These are phyloP conservation scores for Diaporthe sp. DNA, from an alignment of 2,329 filamentous ascomycete genomes.

Conservation along the genomic window DNA sequence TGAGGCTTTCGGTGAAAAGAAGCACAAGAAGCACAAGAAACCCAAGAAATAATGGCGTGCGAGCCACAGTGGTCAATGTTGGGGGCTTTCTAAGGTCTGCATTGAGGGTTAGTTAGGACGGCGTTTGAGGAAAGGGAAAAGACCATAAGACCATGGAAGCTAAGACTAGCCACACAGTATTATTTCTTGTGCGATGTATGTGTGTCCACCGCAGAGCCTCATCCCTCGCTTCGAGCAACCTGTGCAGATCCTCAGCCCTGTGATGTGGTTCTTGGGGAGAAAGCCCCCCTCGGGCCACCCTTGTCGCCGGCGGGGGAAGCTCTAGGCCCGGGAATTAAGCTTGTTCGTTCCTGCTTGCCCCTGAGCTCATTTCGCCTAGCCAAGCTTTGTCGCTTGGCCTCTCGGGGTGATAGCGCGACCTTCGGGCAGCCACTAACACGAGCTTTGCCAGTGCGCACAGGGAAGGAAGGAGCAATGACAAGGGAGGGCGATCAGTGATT, in stretches of 20 bases:
- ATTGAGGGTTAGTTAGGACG: slow-evolving; percentile 9
- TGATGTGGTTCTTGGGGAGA: slow-evolving; percentile 14
- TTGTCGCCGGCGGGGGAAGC: slow-evolving; percentile 16
- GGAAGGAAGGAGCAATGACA: not conserved
- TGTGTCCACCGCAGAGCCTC: not conserved
- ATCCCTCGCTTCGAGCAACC: not conserved
- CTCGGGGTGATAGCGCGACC: slow-evolving; percentile 30
- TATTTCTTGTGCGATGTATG: not conserved
- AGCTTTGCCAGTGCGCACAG: not conserved
- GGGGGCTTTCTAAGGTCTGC: not conserved
- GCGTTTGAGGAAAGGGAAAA: slow-evolving; percentile 23
- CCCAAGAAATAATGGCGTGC: slow-evolving; percentile 60
- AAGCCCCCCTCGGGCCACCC: slow-evolving; percentile 8
- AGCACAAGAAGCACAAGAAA: slow-evolving; percentile 64
- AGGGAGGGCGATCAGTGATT: slow-evolving; percentile 4
- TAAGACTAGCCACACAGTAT: not conserved
- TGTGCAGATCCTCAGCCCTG: slow-evolving; percentile 41
- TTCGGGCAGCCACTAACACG: slow-evolving; percentile 4
- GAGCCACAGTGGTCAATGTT: not conserved
- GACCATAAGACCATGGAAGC: slow-evolving; percentile 8
- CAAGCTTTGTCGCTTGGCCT: slow-evolving; percentile 13
- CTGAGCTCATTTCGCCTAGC: slow-evolving; percentile 39
- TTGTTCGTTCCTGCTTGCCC: slow-evolving; percentile 29
- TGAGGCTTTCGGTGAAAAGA: slow-evolving; percentile 67
- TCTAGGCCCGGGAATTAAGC: slow-evolving; percentile 24